These are phyloP conservation scores for Paramecium caudatum DNA, from an alignment of 73 alveolate genomes.

Conservation along the genomic window DNA sequence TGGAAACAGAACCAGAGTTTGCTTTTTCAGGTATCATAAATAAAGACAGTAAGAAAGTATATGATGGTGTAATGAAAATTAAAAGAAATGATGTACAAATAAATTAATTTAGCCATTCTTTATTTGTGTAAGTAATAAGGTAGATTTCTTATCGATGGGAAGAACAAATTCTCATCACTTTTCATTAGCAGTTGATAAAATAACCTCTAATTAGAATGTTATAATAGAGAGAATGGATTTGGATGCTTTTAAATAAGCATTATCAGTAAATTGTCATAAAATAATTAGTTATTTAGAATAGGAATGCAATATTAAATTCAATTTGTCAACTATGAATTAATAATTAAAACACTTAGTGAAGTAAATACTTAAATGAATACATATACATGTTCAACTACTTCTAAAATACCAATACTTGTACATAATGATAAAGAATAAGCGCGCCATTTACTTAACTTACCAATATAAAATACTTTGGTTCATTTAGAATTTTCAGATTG, in stretches of 20 bases:
- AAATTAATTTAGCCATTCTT: slow-evolving; percentile 17
- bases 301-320: not conserved
- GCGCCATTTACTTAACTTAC: not conserved
- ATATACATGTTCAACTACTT: not conserved
- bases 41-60: slow-evolving; percentile 45
- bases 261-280: not conserved
- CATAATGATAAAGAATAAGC: slow-evolving; percentile 41
- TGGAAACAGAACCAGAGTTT: slow-evolving; percentile 36
- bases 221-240: slow-evolving; percentile 31
- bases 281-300: not conserved
- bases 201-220: not conserved
- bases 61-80: slow-evolving; percentile 29
- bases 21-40: slow-evolving; percentile 28
- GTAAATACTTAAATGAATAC: slow-evolving; percentile 15
- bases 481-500: slow-evolving; percentile 42
- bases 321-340: not conserved
- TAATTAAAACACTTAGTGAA: not conserved
- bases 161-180: slow-evolving; percentile 60
- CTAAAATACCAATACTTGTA: slow-evolving; percentile 10
- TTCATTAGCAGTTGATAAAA: not conserved
- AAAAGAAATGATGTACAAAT: not conserved
- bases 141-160: slow-evolving; percentile 32
- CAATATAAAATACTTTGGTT: not conserved
- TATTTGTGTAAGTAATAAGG: slow-evolving; percentile 14
- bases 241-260: slow-evolving; percentile 54